A percentile compares a stretch with the other conserved stretches of the same genome.
Evolutionary conservation across 768 basidiomycete genomes (phyloP).

Genomic region (Erythrobasidium yunnanense): DNA sequence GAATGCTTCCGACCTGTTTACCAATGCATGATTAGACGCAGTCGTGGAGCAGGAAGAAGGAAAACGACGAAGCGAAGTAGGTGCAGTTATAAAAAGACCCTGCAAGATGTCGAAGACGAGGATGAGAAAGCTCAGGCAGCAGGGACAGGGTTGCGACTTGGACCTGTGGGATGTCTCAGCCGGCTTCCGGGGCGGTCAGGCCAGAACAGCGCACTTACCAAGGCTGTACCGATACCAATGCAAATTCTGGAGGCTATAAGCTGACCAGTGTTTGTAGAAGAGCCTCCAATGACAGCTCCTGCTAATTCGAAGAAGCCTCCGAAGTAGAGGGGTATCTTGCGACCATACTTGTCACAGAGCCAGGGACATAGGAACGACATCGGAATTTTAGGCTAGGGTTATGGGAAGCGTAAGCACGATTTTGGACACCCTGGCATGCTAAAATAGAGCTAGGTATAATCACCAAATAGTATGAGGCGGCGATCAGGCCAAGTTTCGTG

Average conservation of each 20-base stretch:
- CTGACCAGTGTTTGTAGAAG: not conserved
- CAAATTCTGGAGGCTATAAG: slow-evolving; percentile 1
- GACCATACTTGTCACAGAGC: slow-evolving; percentile 10
- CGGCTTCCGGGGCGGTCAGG: no score
- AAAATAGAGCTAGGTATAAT: no score
- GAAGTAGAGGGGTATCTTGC: slow-evolving; percentile 7
- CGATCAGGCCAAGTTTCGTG: not conserved
- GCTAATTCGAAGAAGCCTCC: slow-evolving; percentile 16
- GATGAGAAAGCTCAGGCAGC: slow-evolving; percentile 19
- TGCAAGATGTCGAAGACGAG: slow-evolving; percentile 5
- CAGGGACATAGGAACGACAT: not conserved
- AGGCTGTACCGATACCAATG: slow-evolving; percentile 13
- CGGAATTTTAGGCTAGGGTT: not conserved
- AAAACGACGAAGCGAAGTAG: no score
- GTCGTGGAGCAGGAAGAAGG: no score
- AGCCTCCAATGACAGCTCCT: slow-evolving; percentile 1
- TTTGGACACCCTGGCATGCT: no score
- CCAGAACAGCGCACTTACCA: not conserved
- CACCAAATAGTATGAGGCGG: slow-evolving; percentile 1
- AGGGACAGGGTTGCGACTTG: not conserved
- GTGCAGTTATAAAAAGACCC: slow-evolving; percentile 1
- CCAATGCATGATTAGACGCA: no score
- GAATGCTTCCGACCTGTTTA: slow-evolving; percentile 12
- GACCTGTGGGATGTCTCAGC: not conserved
- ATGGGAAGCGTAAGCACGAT: not conserved